A percentile compares a stretch with the other conserved stretches of the same genome.
These are phyloP conservation scores for Millerago galiae DNA, from an alignment of 805 yeast species.

Conservation along the genomic window DNA sequence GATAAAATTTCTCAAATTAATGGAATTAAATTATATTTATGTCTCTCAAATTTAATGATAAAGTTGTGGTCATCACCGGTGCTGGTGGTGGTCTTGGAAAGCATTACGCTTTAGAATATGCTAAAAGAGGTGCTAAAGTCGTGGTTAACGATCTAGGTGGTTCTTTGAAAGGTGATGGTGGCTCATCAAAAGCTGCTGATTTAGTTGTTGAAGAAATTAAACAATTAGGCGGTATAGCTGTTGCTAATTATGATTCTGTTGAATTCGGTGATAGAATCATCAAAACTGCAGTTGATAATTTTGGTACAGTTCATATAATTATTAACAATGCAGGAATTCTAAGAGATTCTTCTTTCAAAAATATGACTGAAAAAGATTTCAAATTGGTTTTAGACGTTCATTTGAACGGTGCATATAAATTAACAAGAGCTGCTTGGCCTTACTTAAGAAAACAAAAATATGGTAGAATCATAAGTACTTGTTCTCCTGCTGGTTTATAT, in stretches of 20 bases:
- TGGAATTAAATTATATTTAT: not conserved
- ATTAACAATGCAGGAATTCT: constrained; percentile 94
- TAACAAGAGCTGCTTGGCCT: constrained; percentile 90
- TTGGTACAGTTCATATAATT: constrained; percentile 83
- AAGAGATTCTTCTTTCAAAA: constrained; percentile 80
- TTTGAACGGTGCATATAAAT: constrained; percentile 80
- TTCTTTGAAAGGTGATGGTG: constrained; percentile 66
- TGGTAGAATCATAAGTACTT: constrained; percentile 89
- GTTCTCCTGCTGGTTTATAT: constrained; percentile 94
- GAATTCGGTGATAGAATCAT: constrained; percentile 79
- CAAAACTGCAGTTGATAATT: constrained; percentile 76
- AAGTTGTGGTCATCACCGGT: constrained; percentile 91
- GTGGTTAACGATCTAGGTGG: constrained; percentile 95
- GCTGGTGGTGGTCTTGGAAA: constrained; percentile 97
- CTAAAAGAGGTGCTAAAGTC: constrained; percentile 87
- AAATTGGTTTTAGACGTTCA: constrained; percentile 79
- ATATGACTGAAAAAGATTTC: constrained; percentile 79
- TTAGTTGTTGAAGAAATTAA: constrained; percentile 80
- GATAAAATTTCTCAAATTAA: not conserved
- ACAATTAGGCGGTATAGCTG: constrained; percentile 75
- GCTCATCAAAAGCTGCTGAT: constrained; percentile 75
- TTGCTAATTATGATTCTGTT: constrained; percentile 90
- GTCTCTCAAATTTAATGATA: constrained; percentile 55
- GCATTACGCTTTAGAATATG: constrained; percentile 81
- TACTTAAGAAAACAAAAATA: constrained; percentile 74